Percentiles rank a stretch among this genome's conserved stretches.
phyloP scores from a whole-genome alignment of 1,284 basidiomycete genomes.

The Phenoliferia sp. region DNA sequence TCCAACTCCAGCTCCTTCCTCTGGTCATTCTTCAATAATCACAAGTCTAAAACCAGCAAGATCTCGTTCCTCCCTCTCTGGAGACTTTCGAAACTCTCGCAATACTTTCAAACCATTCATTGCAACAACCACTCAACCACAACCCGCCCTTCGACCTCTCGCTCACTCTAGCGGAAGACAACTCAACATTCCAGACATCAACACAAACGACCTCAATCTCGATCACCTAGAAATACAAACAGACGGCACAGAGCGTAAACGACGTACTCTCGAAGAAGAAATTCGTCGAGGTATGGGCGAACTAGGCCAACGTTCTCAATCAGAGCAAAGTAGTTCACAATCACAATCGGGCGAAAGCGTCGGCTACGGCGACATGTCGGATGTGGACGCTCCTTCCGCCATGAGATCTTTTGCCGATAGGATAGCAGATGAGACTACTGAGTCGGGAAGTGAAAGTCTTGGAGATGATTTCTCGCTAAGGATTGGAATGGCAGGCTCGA shows the following conservation, averaged over 20 bases:
- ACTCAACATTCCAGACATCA: neutral
- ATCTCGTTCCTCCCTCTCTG: conserved; percentile 7
- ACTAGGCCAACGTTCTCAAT: conserved; percentile 15
- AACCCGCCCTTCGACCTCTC: conserved; percentile 2
- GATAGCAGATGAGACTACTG: conserved; percentile 16
- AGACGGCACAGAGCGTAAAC: conserved; percentile 27
- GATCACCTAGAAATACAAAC: conserved; percentile 9
- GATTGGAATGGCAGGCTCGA: conserved; percentile 7
- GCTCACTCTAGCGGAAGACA: neutral
- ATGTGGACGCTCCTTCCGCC: neutral
- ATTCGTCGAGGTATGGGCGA: conserved; percentile 24
- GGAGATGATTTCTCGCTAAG: conserved; percentile 13
- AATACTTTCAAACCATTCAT: neutral
- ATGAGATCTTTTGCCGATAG: neutral
- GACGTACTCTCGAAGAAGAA: conserved; percentile 18
- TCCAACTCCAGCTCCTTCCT: conserved; percentile 14
- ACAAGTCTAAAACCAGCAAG: conserved; percentile 5
- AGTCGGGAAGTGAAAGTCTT: neutral
- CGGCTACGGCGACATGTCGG: conserved; percentile 6
- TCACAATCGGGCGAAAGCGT: neutral
- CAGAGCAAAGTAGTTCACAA: conserved; percentile 7
- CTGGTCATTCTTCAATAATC: conserved; percentile 3
- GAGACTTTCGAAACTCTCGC: conserved; percentile 5
- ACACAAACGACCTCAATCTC: conserved; percentile 9
- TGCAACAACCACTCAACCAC: neutral